phyloP scores from a whole-genome alignment of 2,329 filamentous ascomycete genomes.

The Fusarium sublunatum region DNA sequence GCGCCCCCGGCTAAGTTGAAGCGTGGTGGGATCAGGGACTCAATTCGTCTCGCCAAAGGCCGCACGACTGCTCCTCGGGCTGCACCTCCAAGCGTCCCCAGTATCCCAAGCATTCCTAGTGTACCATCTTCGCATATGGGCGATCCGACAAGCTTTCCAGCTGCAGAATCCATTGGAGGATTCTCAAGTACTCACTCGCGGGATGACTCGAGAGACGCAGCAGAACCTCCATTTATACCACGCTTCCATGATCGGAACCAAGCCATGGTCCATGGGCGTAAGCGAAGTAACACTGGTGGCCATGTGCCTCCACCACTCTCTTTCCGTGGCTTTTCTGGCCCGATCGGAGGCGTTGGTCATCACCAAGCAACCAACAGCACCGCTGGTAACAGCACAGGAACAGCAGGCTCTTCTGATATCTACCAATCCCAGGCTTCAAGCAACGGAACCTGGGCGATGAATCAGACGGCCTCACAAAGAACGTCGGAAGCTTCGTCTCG shows the following conservation, averaged over 20 bases:
- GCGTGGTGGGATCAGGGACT: constrained; percentile 78
- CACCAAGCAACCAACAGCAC: constrained; percentile 67
- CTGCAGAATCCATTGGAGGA: constrained; percentile 55
- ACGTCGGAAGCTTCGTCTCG: constrained; percentile 67
- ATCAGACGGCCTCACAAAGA: constrained; percentile 59
- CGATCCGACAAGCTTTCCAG: constrained; percentile 52
- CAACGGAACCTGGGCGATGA: constrained; percentile 58
- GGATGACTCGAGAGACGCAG: constrained; percentile 67
- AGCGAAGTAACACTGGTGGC: constrained; percentile 89
- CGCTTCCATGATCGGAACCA: constrained; percentile 72
- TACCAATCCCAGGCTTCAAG: constrained; percentile 66
- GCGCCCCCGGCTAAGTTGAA: constrained; percentile 60
- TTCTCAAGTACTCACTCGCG: constrained; percentile 54
- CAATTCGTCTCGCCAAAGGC: constrained; percentile 87
- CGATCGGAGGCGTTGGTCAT: constrained; percentile 55
- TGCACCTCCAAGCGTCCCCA: constrained; percentile 65
- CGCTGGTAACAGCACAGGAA: constrained; percentile 67
- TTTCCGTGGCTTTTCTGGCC: constrained; percentile 81
- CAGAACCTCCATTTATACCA: constrained; percentile 77
- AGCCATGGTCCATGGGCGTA: constrained; percentile 74
- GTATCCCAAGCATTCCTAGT: constrained; percentile 58
- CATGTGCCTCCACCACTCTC: constrained; percentile 75
- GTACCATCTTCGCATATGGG: constrained; percentile 53
- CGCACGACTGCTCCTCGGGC: constrained; percentile 58
- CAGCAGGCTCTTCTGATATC: constrained; percentile 69